Conservation (phyloP, 169 alveolate genomes). For the Sarcocystis neurona region DNA sequence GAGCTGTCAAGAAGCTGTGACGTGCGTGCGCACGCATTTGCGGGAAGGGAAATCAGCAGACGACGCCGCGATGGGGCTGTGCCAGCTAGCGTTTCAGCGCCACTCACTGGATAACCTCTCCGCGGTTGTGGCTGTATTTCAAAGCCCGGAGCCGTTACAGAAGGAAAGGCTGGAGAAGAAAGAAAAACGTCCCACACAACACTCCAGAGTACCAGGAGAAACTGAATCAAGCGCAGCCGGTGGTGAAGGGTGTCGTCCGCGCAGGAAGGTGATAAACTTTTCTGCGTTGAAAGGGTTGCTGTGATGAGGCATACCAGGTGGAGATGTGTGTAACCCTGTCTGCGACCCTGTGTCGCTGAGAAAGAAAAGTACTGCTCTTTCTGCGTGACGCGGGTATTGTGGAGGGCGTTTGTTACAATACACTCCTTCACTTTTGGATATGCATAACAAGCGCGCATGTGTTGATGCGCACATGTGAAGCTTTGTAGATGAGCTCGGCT, state of each 20-base stretch:
- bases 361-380: no score
- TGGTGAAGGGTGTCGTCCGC: background rate
- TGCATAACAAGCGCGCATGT: background rate
- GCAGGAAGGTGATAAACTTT: background rate
- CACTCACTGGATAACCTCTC: constrained; percentile 77
- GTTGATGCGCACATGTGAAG: no score
- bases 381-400: background rate
- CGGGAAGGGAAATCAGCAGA: constrained; percentile 66
- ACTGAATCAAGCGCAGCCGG: background rate
- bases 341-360: background rate
- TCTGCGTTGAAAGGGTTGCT: background rate
- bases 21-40: constrained; percentile 61
- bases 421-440: background rate
- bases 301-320: background rate
- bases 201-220: background rate
- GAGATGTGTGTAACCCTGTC: background rate
- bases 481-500: no score
- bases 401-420: background rate
- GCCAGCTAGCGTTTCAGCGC: constrained; percentile 72
- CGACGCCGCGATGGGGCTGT: constrained; percentile 74
- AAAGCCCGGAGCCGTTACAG: constrained; percentile 60
- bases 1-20: constrained; percentile 68
- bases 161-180: background rate
- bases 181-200: background rate
- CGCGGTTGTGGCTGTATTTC: constrained; percentile 72